Evolutionary conservation across 2,329 filamentous ascomycete genomes (phyloP), one percentile per base, ranked within the genome.

Genomic region (Aspergillus sp.): DNA sequence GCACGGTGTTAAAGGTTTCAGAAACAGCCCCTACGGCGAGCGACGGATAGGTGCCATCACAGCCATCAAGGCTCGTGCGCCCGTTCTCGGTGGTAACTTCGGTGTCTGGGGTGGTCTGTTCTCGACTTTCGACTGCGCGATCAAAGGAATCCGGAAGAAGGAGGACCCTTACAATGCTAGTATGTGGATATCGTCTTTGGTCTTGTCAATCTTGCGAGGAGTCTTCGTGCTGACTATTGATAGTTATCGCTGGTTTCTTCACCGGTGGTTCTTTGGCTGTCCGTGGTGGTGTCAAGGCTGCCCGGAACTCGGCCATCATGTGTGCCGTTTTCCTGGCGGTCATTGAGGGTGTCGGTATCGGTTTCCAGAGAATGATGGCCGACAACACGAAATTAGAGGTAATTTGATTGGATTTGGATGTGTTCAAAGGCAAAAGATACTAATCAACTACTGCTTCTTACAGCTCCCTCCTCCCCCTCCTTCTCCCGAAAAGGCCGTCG

Each of bases 61-160:
- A 71, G 95, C 95, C 61, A 92, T 99, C 80, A 99, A 99, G 84
- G 93, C 95, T 74, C 90, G 95, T 74, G 95, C 95, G 47, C 95
- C 95, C 2, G 94, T 98, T 36, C 85, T 98, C 52, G 95, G 95
- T 73, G 95, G 95, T 72, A 99, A 99, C 83, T 99, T 98, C 71
- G 94, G 94, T 71, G 92, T 96, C 58, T 98, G 95, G 94, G 94
- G 95, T 74, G 95, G 95, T 67, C 82, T 98, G 59, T 98, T 98
- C 84, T 92, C 88, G 70, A 96, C 92, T 63, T 98, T 94, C 73
- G 95, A 99, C 81, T 99, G 95, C 82, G 90, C 93, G 22, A 90
- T 97, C 63, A 99, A 98, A 84, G 94, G 94, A 59, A 82, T 94
- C 58, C 84, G 92, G 66, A 91, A 95, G 84, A 98, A 97, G 88